Conservation (phyloP, 352 stramenopile species). For the Phytopythium chamaehyphon region DNA sequence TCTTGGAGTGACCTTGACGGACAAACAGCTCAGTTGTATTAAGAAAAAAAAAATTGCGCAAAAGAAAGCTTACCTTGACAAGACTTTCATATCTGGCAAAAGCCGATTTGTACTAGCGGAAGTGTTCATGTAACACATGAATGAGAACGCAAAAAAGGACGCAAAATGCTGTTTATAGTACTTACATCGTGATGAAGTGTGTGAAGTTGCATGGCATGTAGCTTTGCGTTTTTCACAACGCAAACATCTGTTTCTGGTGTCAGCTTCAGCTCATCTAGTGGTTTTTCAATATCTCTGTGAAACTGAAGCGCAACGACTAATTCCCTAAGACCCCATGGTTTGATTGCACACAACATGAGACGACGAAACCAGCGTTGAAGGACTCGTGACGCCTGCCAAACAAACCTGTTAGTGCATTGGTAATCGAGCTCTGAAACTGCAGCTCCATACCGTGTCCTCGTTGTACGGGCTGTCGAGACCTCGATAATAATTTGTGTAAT, state of each 20-base stretch:
- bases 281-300: slow-evolving; percentile 21
- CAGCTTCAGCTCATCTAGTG: neutral
- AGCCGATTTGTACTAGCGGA: slow-evolving; percentile 48
- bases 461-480: slow-evolving; percentile 41
- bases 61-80: slow-evolving; percentile 37
- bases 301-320: slow-evolving; percentile 35
- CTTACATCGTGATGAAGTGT: slow-evolving; percentile 47
- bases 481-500: slow-evolving; percentile 43
- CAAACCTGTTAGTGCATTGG: neutral
- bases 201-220: slow-evolving; percentile 42
- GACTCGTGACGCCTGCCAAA: slow-evolving; percentile 17
- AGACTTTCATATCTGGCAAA: slow-evolving; percentile 41
- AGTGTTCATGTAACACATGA: neutral
- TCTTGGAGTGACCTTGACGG: slow-evolving; percentile 21
- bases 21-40: too few species aligned
- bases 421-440: neutral
- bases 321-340: slow-evolving; percentile 32
- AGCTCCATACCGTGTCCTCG: slow-evolving; percentile 9
- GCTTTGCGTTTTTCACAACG: slow-evolving; percentile 30
- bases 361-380: slow-evolving; percentile 58
- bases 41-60: too few species aligned
- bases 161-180: neutral
- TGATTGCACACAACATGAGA: slow-evolving; percentile 47
- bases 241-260: slow-evolving; percentile 1
- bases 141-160: neutral